These are phyloP conservation scores for Amphirosellinia nigrospora DNA, from an alignment of 495 filamentous ascomycete genomes.

Conservation along the genomic window DNA sequence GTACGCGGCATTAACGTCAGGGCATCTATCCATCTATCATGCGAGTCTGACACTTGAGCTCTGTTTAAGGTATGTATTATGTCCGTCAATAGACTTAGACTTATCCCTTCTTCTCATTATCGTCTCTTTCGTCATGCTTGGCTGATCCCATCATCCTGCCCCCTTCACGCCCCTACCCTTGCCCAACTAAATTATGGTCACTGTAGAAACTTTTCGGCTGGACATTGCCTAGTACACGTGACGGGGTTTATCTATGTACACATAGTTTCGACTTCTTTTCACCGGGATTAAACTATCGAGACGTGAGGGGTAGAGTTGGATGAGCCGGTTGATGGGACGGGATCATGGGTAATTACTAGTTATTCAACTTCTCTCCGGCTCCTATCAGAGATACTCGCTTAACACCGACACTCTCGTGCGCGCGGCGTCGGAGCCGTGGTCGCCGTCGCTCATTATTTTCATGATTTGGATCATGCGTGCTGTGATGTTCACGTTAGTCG, in stretches of 20 bases:
- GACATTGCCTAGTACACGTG: no score
- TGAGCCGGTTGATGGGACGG: background rate
- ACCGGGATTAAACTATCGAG: background rate
- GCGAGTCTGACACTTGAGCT: background rate
- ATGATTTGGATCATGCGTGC: constrained; percentile 65
- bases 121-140: background rate
- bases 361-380: background rate
- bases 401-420: constrained; percentile 62
- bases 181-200: no score
- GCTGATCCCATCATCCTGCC: background rate
- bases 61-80: no score
- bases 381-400: constrained; percentile 56
- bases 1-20: no score
- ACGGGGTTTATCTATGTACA: no score
- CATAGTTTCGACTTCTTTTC: background rate
- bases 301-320: background rate
- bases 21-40: background rate
- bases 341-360: background rate
- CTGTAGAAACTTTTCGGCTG: no score
- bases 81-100: no score
- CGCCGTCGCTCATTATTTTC: constrained; percentile 57
- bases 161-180: no score
- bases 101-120: background rate
- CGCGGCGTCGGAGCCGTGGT: constrained; percentile 58
- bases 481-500: constrained; percentile 31